phyloP scores from a whole-genome alignment of 1,139 yeast species.

The Wickerhamiella infanticola region DNA sequence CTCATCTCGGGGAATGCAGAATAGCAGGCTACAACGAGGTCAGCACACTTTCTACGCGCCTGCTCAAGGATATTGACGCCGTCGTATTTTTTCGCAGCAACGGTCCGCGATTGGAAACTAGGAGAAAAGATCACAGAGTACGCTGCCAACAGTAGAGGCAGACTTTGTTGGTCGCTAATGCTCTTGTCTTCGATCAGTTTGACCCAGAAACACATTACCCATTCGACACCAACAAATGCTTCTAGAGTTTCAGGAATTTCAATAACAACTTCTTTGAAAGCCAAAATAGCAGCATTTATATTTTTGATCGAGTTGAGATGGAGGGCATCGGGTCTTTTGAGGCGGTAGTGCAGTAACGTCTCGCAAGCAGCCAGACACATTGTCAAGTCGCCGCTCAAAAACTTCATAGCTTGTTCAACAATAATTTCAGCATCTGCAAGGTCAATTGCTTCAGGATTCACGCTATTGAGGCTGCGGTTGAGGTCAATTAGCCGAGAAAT shows the following conservation, averaged over 20 bases:
- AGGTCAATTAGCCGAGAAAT: background rate
- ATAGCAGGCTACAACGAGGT: background rate
- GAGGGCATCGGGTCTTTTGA: background rate
- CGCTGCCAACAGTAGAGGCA: background rate
- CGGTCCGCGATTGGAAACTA: background rate
- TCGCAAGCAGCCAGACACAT: background rate
- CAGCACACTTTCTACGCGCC: background rate
- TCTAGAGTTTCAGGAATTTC: background rate
- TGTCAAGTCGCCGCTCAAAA: background rate
- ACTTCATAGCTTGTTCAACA: background rate
- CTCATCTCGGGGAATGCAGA: background rate
- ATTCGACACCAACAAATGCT: background rate
- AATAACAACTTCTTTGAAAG: background rate
- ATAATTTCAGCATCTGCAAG: background rate
- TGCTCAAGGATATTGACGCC: background rate
- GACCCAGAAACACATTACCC: background rate
- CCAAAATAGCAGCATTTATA: background rate
- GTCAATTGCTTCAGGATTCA: conserved; percentile 7
- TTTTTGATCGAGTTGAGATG: background rate
- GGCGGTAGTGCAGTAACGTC: background rate
- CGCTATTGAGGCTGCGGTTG: background rate
- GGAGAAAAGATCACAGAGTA: background rate
- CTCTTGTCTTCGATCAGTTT: background rate
- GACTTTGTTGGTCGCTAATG: background rate
- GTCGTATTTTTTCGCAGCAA: background rate